phyloP scores from a whole-genome alignment of 2,329 filamentous ascomycete species.

The Thyridium curvatum region DNA sequence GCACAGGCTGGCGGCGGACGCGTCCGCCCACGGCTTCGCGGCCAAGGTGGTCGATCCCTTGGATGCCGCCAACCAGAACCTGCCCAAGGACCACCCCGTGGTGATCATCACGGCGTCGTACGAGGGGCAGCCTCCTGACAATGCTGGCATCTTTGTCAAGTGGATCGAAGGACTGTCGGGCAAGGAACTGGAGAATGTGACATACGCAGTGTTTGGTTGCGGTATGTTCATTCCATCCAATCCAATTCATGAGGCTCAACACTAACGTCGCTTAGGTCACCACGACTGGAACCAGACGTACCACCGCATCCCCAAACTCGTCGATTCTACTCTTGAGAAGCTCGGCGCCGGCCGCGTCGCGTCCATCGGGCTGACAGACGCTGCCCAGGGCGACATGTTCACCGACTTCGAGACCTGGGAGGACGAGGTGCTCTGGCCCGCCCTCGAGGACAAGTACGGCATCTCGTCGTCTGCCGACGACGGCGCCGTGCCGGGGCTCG shows the following conservation, averaged over 20 bases:
- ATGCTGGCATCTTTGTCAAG: conserved; percentile 60
- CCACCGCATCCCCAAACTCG: conserved; percentile 58
- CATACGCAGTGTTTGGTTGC: conserved; percentile 56
- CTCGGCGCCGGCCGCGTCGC: conserved; percentile 40
- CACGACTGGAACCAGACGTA: conserved; percentile 54
- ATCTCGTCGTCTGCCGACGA: conserved; percentile 12
- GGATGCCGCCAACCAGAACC: conserved; percentile 53
- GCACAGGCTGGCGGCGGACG: conserved; percentile 54
- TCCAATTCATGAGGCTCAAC: conserved; percentile 46
- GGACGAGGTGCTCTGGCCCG: conserved; percentile 46
- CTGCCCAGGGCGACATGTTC: conserved; percentile 58
- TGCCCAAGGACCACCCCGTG: conserved; percentile 55
- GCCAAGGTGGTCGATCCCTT: conserved; percentile 48
- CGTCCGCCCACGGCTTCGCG: conserved; percentile 52
- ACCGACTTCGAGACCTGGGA: conserved; percentile 63
- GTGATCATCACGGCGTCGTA: conserved; percentile 57
- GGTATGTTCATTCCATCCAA: conserved; percentile 15
- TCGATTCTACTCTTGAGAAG: conserved; percentile 47
- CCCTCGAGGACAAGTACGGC: conserved; percentile 37
- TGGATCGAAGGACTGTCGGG: conserved; percentile 53
- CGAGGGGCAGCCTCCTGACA: conserved; percentile 61
- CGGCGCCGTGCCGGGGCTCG: conserved; percentile 21
- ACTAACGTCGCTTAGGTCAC: conserved; percentile 7
- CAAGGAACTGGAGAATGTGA: conserved; percentile 46
- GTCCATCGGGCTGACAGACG: conserved; percentile 51